Evolutionary conservation across 1,284 basidiomycete species (phyloP).

Genomic region (Rhodofomes roseus): DNA sequence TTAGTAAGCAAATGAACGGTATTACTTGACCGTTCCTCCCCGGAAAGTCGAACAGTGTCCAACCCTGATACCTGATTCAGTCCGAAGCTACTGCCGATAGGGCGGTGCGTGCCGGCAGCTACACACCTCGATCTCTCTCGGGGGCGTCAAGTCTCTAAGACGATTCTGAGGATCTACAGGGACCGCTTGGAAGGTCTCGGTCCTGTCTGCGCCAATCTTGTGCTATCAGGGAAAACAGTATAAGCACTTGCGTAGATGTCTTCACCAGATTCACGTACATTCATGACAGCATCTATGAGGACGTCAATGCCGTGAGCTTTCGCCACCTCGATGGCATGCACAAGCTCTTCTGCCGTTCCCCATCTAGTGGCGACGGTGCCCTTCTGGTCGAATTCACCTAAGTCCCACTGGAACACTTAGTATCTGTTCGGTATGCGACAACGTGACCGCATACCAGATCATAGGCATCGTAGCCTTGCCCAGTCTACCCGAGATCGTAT

Average conservation of each 20-base stretch:
- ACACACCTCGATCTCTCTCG: conserved; percentile 65
- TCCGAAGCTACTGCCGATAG: not conserved
- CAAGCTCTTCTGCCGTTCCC: conserved; percentile 84
- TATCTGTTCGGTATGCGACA: not conserved
- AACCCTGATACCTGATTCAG: conserved; percentile 46
- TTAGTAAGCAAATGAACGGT: not conserved
- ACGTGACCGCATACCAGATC: conserved; percentile 52
- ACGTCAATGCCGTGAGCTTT: conserved; percentile 58
- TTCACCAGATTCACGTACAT: conserved; percentile 41
- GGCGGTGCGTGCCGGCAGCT: not conserved
- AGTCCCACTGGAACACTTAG: conserved; percentile 61
- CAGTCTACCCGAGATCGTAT: conserved; percentile 37
- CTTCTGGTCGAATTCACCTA: conserved; percentile 92
- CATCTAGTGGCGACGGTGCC: conserved; percentile 82
- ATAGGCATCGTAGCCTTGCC: conserved; percentile 78
- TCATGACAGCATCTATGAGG: conserved; percentile 74
- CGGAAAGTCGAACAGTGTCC: conserved; percentile 85
- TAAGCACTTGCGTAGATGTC: not conserved
- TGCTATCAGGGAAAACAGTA: conserved; percentile 43
- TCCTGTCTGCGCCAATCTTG: conserved; percentile 80
- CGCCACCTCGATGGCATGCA: conserved; percentile 61
- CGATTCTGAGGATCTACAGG: conserved; percentile 71
- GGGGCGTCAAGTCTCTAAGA: conserved; percentile 52
- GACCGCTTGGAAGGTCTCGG: conserved; percentile 73
- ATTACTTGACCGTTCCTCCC: conserved; percentile 71